A percentile compares a stretch with the other conserved stretches of the same genome.
These are phyloP conservation scores for Lotus japonicus DNA, from an alignment of 306 rosid genomes.

Conservation along the genomic window DNA sequence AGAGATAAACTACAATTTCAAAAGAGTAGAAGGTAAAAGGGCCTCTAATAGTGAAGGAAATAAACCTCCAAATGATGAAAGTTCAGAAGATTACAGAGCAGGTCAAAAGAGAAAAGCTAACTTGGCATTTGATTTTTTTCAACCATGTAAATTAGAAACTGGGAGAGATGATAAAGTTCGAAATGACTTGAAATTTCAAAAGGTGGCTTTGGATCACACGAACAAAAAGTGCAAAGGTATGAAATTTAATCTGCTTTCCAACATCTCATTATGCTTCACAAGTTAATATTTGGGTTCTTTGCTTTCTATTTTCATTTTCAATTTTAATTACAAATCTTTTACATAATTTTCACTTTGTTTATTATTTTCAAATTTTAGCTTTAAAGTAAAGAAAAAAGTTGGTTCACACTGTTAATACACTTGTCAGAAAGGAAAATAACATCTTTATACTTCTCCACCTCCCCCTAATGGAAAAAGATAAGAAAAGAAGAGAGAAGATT, in stretches of 20 bases:
- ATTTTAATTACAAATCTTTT: no score
- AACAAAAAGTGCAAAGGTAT: not conserved
- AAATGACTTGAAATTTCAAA: not conserved
- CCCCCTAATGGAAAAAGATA: no score
- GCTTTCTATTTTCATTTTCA: no score
- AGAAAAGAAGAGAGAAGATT: no score
- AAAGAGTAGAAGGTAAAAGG: not conserved
- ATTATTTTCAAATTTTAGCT: not conserved
- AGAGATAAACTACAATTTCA: conserved; percentile 17
- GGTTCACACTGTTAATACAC: no score
- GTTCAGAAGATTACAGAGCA: no score
- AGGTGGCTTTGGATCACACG: not conserved
- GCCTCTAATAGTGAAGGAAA: not conserved
- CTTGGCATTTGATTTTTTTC: not conserved
- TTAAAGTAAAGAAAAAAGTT: no score
- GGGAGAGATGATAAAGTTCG: not conserved
- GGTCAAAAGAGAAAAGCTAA: not conserved
- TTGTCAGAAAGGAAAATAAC: no score
- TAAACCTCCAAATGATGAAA: not conserved
- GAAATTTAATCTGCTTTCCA: not conserved
- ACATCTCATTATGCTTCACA: not conserved
- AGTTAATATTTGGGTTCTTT: not conserved
- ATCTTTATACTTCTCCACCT: no score
- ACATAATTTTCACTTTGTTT: not conserved
- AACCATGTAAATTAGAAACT: not conserved